Evolutionary conservation across 169 alveolate genomes (phyloP).

Genomic region (Babesia bigemina): DNA sequence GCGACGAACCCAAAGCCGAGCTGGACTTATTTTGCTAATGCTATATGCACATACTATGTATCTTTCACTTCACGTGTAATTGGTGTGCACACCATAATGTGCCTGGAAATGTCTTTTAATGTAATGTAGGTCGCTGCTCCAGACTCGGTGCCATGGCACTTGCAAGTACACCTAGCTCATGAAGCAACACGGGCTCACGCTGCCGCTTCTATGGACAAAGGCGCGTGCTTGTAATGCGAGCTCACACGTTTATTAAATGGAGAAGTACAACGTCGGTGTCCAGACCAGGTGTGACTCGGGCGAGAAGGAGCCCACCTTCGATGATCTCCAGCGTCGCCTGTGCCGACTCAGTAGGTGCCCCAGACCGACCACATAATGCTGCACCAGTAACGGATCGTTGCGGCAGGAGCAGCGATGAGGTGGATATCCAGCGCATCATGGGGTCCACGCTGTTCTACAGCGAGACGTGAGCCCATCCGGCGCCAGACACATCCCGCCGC

Average conservation of each 20-base stretch:
- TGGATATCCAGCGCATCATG: too few species aligned
- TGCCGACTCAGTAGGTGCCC: conserved; percentile 10
- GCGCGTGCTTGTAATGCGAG: too few species aligned
- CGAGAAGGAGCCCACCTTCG: background rate
- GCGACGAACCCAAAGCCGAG: conserved; percentile 20
- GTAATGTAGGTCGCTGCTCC: background rate
- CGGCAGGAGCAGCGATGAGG: too few species aligned
- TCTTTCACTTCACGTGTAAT: background rate
- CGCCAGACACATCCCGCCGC: background rate
- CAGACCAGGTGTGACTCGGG: conserved; percentile 8
- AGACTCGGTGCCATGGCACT: background rate
- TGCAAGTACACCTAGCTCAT: background rate
- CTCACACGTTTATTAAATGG: background rate
- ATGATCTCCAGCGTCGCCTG: background rate
- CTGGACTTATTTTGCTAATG: conserved; percentile 31
- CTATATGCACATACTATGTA: background rate
- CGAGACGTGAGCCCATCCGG: background rate
- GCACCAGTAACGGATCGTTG: too few species aligned
- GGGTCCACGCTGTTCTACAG: too few species aligned
- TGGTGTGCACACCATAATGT: background rate
- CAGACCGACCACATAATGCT: background rate
- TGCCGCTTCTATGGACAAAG: background rate
- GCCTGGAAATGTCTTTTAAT: background rate
- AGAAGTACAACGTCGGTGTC: conserved; percentile 18
- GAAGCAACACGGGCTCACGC: background rate